phyloP scores from a whole-genome alignment of 345 rosid genomes.

The Eucalyptus polyanthemos region DNA sequence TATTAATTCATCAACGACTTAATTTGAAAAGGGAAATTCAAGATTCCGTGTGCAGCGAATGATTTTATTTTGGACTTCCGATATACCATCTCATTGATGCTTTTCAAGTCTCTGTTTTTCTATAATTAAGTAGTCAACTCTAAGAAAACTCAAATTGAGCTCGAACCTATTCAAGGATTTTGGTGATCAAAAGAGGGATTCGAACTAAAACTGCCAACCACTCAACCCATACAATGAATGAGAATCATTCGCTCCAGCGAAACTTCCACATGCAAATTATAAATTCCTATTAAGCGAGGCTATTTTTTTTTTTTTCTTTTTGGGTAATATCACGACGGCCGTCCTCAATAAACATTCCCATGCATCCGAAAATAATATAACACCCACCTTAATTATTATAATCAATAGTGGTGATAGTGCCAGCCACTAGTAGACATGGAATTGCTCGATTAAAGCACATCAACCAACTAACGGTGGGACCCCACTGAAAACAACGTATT shows the following conservation, averaged over 20 bases:
- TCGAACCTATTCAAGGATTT: not conserved
- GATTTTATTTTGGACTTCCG: not conserved
- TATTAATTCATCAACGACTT: rapidly evolving
- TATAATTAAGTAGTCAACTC: not conserved
- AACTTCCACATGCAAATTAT: not conserved
- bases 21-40: not conserved
- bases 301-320: rapidly evolving
- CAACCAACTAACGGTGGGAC: not conserved
- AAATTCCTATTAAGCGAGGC: not conserved
- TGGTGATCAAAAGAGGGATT: not conserved
- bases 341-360: not conserved
- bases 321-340: not conserved
- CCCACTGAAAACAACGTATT: not conserved
- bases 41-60: rapidly evolving
- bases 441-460: not conserved
- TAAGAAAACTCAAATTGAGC: not conserved
- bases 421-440: not conserved
- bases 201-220: not conserved
- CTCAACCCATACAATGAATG: not conserved
- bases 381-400: not conserved
- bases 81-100: not conserved
- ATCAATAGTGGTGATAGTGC: not conserved
- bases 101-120: not conserved
- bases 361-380: not conserved
- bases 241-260: not conserved